Base-by-base conservation (phyloP, 805 yeast species). In the Hanseniaspora singularis region DNA sequence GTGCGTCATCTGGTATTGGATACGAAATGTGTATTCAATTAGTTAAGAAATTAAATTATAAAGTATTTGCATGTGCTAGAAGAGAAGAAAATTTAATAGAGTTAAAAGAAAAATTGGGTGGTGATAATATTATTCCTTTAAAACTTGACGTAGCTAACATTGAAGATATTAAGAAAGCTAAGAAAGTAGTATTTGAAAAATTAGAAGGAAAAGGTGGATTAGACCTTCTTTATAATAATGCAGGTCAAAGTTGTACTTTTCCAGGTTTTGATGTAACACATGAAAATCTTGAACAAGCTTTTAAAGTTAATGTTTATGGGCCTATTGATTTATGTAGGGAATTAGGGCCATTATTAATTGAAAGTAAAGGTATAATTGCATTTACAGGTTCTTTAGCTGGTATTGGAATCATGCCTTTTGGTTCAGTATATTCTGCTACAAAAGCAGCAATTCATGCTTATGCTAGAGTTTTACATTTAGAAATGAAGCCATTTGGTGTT, bases 381-480 rank as follows among this genome's bases (percentile, higher is more conserved):
- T 81, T 79, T 61, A 81, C 92, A 0, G 92, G 92, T 1, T 79
- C 88, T 3, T 59, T 79, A 2, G 72, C 81, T 14, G 92, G 85
- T 1, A 46, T 74, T 14, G 62, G 71, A 11, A 77, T 84, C 2
- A 76, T 82, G 64, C 94, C 94, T 22, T 81, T 77, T 59, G 75
- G 79, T 1, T 68, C 79, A 12, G 65, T 77, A 26, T 83, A 83
- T 57, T 71, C 78, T 27, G 70, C 88, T 1, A 60, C 81, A 1
- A 83, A 83, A 55, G 85, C 88, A 5, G 88, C 89, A 0, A 75
- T 83, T 49, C 85, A 81, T 53, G 79, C 74, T 53, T 83, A 77
- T 56, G 81, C 85, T 0, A 71, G 74, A 33, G 71, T 70, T 2
- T 63, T 83, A 48, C 72, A 79, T 44, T 57, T 77, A 22, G 94